Conservation (phyloP, 495 filamentous ascomycete species). For the Xeromyces bisporus region DNA sequence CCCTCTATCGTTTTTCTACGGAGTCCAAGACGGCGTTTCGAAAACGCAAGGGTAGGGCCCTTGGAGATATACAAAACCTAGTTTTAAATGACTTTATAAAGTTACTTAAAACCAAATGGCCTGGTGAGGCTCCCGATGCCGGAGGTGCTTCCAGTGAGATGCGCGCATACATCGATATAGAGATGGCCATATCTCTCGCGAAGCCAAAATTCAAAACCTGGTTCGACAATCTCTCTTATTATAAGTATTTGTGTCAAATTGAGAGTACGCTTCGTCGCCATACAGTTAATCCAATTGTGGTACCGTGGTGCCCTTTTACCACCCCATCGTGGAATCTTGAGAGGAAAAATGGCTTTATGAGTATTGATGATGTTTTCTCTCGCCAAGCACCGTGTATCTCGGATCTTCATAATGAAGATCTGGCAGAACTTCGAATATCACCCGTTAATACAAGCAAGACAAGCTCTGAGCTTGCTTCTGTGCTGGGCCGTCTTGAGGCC, state of each 20-base stretch:
- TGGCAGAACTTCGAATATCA: not conserved
- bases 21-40: no score
- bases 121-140: not conserved
- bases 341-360: not conserved
- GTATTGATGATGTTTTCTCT: conserved; percentile 3
- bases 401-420: not conserved
- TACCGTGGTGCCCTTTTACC: not conserved
- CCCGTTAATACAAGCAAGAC: not conserved
- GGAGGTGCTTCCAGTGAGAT: not conserved
- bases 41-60: not conserved
- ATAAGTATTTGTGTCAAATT: conserved; percentile 1
- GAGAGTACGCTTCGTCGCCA: not conserved
- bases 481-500: not conserved
- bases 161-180: conserved; percentile 1
- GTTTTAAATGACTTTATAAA: not conserved
- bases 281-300: not conserved
- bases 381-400: not conserved
- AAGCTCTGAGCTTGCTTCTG: not conserved
- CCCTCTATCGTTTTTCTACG: no score
- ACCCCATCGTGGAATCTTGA: not conserved
- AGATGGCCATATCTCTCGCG: not conserved
- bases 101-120: not conserved
- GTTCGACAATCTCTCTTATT: conserved; percentile 4
- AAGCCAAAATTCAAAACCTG: conserved; percentile 1
- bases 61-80: not conserved